Conservation (phyloP, 1,284 basidiomycete genomes). For the Blastosporella zonata region DNA sequence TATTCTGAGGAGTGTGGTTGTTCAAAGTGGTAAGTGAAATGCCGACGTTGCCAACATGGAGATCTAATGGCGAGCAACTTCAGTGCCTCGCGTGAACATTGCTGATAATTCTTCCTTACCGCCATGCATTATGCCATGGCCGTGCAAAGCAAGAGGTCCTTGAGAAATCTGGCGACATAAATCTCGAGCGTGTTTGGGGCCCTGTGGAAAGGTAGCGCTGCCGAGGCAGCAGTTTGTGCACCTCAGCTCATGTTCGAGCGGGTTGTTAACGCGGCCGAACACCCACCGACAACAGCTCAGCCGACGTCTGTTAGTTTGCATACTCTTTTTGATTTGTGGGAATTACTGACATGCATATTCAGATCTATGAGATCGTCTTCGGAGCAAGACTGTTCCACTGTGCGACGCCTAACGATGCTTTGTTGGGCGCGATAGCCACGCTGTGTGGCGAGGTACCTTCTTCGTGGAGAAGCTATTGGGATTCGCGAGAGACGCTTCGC, state of each 20-base stretch:
- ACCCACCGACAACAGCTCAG: slow-evolving; percentile 4
- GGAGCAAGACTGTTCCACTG: slow-evolving; percentile 12
- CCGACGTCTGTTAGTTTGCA: slow-evolving; percentile 13
- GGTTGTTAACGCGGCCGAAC: background rate
- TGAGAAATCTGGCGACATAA: slow-evolving; percentile 6
- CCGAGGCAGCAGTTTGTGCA: slow-evolving; percentile 12
- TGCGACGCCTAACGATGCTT: slow-evolving; percentile 2
- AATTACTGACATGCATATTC: background rate
- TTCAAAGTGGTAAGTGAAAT: background rate
- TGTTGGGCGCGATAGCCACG: slow-evolving; percentile 11
- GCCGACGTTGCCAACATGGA: slow-evolving; percentile 7
- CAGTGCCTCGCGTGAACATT: background rate
- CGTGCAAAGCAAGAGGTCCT: slow-evolving; percentile 10
- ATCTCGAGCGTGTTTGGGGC: background rate
- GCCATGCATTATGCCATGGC: slow-evolving; percentile 11
- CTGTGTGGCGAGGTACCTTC: slow-evolving; percentile 10
- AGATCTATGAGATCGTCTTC: slow-evolving; percentile 8
- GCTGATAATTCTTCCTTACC: slow-evolving; percentile 2
- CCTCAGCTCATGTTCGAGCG: slow-evolving; percentile 2
- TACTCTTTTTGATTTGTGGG: background rate
- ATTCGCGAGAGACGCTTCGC: slow-evolving; percentile 8
- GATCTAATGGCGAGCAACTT: background rate
- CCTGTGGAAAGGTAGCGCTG: background rate
- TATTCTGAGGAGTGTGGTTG: background rate
- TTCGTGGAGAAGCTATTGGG: slow-evolving; percentile 11